Conservation (phyloP, 768 basidiomycete genomes). For the Boletus vermiculosoides region DNA sequence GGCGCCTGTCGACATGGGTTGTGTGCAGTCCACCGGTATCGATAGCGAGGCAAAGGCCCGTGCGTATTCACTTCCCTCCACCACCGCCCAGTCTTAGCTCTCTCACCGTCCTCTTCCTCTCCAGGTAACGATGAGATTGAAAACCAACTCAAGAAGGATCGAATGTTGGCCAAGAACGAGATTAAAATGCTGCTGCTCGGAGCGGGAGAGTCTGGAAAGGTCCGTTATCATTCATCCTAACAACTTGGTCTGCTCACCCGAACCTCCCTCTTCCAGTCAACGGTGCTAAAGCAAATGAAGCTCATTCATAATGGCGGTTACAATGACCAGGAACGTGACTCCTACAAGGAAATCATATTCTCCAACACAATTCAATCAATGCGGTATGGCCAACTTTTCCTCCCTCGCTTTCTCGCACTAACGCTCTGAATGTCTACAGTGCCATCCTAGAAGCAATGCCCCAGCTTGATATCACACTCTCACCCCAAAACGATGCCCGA, state of each 20-base stretch:
- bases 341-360: slow-evolving; percentile 94
- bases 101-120: not conserved
- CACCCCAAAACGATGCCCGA: slow-evolving; percentile 52
- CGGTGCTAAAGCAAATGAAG: slow-evolving; percentile 96
- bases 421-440: slow-evolving; percentile 29
- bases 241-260: not conserved
- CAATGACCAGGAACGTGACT: slow-evolving; percentile 84
- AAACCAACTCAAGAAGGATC: slow-evolving; percentile 85
- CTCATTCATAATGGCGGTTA: slow-evolving; percentile 92
- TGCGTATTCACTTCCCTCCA: slow-evolving; percentile 41
- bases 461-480: slow-evolving; percentile 60
- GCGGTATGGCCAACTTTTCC: slow-evolving; percentile 53
- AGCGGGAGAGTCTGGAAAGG: slow-evolving; percentile 97
- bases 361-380: slow-evolving; percentile 94
- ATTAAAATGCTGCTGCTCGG: slow-evolving; percentile 96
- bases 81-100: not conserved
- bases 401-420: not conserved
- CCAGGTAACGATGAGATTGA: slow-evolving; percentile 92
- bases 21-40: slow-evolving; percentile 64
- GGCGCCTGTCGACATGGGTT: slow-evolving; percentile 54
- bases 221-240: slow-evolving; percentile 29
- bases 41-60: slow-evolving; percentile 84
- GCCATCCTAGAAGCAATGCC: slow-evolving; percentile 94
- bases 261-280: slow-evolving; percentile 50
- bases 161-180: slow-evolving; percentile 87